These are phyloP conservation scores for Lachnellula subtilissima DNA, from an alignment of 2,329 filamentous ascomycete genomes.

Conservation along the genomic window DNA sequence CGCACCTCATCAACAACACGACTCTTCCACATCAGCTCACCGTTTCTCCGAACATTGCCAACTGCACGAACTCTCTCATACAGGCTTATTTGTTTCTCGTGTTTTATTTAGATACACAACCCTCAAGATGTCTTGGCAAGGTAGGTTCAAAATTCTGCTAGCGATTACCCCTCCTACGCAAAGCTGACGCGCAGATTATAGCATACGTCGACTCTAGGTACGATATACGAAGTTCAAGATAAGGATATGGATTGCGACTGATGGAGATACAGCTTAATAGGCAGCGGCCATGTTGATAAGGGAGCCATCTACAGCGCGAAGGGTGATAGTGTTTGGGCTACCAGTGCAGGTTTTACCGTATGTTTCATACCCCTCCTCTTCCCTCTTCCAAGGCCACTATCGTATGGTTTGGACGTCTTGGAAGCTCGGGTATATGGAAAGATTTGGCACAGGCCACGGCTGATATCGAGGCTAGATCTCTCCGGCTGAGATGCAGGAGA, in stretches of 20 bases:
- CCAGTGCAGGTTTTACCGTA: conserved; percentile 57
- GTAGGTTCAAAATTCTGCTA: conserved; percentile 39
- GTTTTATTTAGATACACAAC: conserved; percentile 9
- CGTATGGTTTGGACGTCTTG: not conserved
- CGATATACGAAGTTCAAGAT: conserved; percentile 9
- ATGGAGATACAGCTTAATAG: conserved; percentile 62
- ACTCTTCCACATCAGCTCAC: conserved; percentile 12
- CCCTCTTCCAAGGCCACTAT: not conserved
- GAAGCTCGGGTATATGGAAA: not conserved
- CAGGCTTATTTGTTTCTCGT: conserved; percentile 2
- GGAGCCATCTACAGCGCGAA: conserved; percentile 78
- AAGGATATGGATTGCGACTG: conserved; percentile 13
- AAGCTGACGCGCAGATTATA: conserved; percentile 28
- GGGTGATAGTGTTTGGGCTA: conserved; percentile 77
- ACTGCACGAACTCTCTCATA: conserved; percentile 1
- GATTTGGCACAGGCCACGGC: conserved; percentile 1
- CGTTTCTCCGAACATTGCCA: conserved; percentile 4
- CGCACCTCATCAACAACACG: not conserved
- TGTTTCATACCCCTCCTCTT: conserved; percentile 10
- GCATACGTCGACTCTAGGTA: conserved; percentile 62
- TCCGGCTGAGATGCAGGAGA: conserved; percentile 54
- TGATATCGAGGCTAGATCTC: conserved; percentile 44
- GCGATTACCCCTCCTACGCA: conserved; percentile 26
- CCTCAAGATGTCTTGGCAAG: conserved; percentile 69
- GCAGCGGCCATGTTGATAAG: conserved; percentile 73